A percentile compares a stretch with the other conserved stretches of the same genome.
Conservation (phyloP, 768 basidiomycete genomes). For the Termitomyces titanicus region DNA sequence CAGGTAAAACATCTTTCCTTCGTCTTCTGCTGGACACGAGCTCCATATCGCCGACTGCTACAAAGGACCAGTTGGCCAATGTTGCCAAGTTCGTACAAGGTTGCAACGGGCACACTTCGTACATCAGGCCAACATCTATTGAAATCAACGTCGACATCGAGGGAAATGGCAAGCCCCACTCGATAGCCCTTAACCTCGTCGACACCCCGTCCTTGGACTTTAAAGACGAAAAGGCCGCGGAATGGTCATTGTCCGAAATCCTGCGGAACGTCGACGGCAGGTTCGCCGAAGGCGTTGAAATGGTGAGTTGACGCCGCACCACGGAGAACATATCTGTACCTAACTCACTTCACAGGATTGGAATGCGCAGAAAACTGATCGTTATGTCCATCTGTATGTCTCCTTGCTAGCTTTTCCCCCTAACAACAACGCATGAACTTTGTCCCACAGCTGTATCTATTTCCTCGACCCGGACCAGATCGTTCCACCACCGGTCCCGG, state of each 20-base stretch:
- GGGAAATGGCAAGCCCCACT: constrained; percentile 38
- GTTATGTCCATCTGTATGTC: constrained; percentile 78
- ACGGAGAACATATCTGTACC: constrained; percentile 16
- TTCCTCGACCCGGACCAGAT: constrained; percentile 84
- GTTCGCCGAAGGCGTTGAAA: constrained; percentile 70
- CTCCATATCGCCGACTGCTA: constrained; percentile 55
- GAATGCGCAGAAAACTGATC: constrained; percentile 66
- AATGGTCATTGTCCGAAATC: constrained; percentile 63
- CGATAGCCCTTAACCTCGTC: constrained; percentile 66
- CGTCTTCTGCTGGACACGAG: constrained; percentile 82
- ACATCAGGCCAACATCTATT: constrained; percentile 66
- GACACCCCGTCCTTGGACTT: constrained; percentile 84
- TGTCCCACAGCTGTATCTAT: constrained; percentile 67
- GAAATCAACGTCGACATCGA: constrained; percentile 63
- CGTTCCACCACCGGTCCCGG: constrained; percentile 64
- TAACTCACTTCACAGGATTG: constrained; percentile 49
- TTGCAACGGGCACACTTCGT: constrained; percentile 66
- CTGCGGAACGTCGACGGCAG: constrained; percentile 69
- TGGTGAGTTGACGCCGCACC: constrained; percentile 51
- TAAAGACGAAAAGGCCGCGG: constrained; percentile 58
- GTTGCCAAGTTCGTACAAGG: constrained; percentile 83
- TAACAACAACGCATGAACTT: constrained; percentile 15
- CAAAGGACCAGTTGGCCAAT: constrained; percentile 73
- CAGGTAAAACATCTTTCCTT: constrained; percentile 84
- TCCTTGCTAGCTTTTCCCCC: constrained; percentile 14